A percentile compares a stretch with the other conserved stretches of the same genome.
phyloP scores from a whole-genome alignment of 2,329 filamentous ascomycete species.

The Stenocarpella maydis region DNA sequence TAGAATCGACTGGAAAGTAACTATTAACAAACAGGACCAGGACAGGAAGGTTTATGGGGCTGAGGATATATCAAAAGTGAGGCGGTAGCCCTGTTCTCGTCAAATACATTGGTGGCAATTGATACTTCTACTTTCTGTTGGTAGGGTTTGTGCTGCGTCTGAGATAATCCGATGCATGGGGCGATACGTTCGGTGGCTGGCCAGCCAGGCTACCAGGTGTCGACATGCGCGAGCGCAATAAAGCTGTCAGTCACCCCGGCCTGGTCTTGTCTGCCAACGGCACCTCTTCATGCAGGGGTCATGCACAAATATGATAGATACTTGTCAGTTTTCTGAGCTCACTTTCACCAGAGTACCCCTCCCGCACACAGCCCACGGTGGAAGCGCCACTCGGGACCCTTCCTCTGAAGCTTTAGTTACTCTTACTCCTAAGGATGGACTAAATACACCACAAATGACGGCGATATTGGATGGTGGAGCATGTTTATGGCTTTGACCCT shows the following conservation, averaged over 20 bases:
- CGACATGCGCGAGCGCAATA: not conserved
- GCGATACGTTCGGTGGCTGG: not conserved
- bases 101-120: not conserved
- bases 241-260: not conserved
- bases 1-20: too few relatives aligned
- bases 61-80: not conserved
- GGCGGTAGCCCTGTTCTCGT: not conserved
- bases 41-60: not conserved
- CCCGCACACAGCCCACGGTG: not conserved
- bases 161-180: not conserved
- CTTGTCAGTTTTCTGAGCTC: not conserved
- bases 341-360: not conserved
- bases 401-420: not conserved
- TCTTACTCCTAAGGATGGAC: too few relatives aligned
- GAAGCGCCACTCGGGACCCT: not conserved
- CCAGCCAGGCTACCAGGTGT: not conserved
- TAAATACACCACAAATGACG: too few relatives aligned
- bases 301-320: not conserved
- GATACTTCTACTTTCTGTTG: not conserved
- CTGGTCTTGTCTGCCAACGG: not conserved
- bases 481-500: not conserved
- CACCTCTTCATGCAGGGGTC: not conserved
- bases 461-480: not conserved
- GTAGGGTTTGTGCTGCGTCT: not conserved
- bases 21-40: not conserved